phyloP scores from a whole-genome alignment of 2,329 filamentous ascomycete genomes.

The Monosporascus sp. region DNA sequence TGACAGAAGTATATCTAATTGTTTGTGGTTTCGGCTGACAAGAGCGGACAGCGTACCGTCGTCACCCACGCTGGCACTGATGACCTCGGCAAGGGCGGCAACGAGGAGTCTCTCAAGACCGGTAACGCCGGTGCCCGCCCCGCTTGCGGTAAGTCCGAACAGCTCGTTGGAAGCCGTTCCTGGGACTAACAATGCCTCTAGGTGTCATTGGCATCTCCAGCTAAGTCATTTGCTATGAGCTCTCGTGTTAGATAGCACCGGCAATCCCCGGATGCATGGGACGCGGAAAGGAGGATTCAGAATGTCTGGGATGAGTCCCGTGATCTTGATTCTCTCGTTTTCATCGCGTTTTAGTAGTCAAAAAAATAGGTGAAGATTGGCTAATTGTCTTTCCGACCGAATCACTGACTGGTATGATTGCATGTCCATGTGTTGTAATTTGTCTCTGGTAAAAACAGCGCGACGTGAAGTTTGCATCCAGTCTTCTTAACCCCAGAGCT shows the following conservation, averaged over 20 bases:
- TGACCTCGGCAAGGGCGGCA: slow-evolving; percentile 87
- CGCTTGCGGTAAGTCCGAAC: slow-evolving; percentile 71
- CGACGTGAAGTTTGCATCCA: too few relatives aligned
- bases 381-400: too few relatives aligned
- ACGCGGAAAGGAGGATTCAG: not conserved
- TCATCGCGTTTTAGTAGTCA: too few relatives aligned
- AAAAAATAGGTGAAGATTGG: too few relatives aligned
- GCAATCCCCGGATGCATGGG: not conserved
- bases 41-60: slow-evolving; percentile 67
- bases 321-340: too few relatives aligned
- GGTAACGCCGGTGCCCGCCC: slow-evolving; percentile 91
- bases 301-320: not conserved
- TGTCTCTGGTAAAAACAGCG: too few relatives aligned
- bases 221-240: slow-evolving; percentile 39
- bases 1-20: not conserved
- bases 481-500: too few relatives aligned
- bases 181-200: slow-evolving; percentile 24
- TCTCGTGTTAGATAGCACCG: not conserved
- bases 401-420: too few relatives aligned
- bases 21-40: slow-evolving; percentile 15
- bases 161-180: not conserved
- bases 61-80: slow-evolving; percentile 95
- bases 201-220: slow-evolving; percentile 85
- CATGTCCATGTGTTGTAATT: too few relatives aligned
- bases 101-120: slow-evolving; percentile 97